phyloP scores from a whole-genome alignment of 1,139 yeast species.

The Taphrina deformans region DNA sequence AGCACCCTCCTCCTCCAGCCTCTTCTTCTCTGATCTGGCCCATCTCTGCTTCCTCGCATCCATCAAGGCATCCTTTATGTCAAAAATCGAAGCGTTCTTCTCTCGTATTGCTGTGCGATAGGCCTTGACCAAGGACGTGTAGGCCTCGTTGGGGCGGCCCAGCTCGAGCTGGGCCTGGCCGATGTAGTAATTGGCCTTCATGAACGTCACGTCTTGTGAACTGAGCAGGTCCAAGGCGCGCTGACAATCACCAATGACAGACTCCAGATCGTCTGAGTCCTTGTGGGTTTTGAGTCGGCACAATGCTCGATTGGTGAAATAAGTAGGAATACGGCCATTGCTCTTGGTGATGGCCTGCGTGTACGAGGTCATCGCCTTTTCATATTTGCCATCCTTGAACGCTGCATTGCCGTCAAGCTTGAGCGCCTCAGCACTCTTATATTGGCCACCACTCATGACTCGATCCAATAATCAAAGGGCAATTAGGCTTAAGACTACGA shows the following conservation, averaged over 20 bases:
- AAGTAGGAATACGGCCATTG: slow-evolving; percentile 19
- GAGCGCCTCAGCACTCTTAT: slow-evolving; percentile 26
- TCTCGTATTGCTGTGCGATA: slow-evolving; percentile 44
- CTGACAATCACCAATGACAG: slow-evolving; percentile 24
- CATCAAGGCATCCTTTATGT: slow-evolving; percentile 44
- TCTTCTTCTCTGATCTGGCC: slow-evolving; percentile 41
- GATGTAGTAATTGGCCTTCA: slow-evolving; percentile 34
- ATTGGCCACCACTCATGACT: slow-evolving; percentile 14
- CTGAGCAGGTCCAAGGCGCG: slow-evolving; percentile 14
- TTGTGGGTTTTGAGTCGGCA: slow-evolving; percentile 2
- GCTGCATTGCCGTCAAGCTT: slow-evolving; percentile 31
- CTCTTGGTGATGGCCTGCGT: slow-evolving; percentile 34
- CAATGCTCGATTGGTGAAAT: slow-evolving; percentile 30
- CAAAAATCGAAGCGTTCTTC: slow-evolving; percentile 43
- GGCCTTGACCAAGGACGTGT: slow-evolving; percentile 44
- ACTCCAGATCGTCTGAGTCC: slow-evolving; percentile 16
- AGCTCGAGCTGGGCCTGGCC: slow-evolving; percentile 44
- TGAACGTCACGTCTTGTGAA: slow-evolving; percentile 18
- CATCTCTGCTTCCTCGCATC: slow-evolving; percentile 43
- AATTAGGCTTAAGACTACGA: too few species aligned
- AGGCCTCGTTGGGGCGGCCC: slow-evolving; percentile 44
- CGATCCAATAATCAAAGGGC: neutral
- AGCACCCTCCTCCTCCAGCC: slow-evolving; percentile 42
- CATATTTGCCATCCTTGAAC: slow-evolving; percentile 26
- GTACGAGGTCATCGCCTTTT: slow-evolving; percentile 27